A percentile compares a stretch with the other conserved stretches of the same genome.
phyloP scores from a whole-genome alignment of 148 eudicot species.

The Polygonum aviculare region DNA sequence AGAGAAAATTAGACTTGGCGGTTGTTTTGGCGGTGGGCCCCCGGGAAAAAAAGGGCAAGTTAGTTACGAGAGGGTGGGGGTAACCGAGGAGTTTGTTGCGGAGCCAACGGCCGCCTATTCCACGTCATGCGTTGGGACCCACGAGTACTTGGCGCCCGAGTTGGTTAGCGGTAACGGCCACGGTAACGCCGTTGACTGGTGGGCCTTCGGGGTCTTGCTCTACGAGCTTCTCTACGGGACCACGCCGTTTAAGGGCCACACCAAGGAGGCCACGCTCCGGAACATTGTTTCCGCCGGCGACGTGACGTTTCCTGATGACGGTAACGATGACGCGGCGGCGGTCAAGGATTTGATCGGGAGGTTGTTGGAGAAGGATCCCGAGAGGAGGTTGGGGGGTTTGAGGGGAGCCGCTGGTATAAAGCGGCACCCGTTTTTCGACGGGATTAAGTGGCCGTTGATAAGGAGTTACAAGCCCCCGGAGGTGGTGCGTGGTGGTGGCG shows the following conservation, averaged over 20 bases:
- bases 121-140: slow-evolving; percentile 74
- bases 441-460: slow-evolving; percentile 70
- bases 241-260: slow-evolving; percentile 73
- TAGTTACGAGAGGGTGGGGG: slow-evolving; percentile 15
- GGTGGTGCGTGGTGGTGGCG: slow-evolving; percentile 31
- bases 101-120: slow-evolving; percentile 71
- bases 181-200: slow-evolving; percentile 89
- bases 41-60: slow-evolving; percentile 7
- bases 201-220: slow-evolving; percentile 71
- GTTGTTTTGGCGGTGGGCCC: slow-evolving; percentile 8
- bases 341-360: slow-evolving; percentile 50
- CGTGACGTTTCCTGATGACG: slow-evolving; percentile 14
- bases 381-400: slow-evolving; percentile 45
- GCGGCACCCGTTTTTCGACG: slow-evolving; percentile 60
- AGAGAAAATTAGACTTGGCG: not conserved
- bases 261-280: slow-evolving; percentile 55
- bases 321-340: slow-evolving; percentile 32
- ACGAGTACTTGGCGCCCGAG: slow-evolving; percentile 87
- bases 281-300: slow-evolving; percentile 49
- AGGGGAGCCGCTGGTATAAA: slow-evolving; percentile 78
- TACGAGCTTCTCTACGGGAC: slow-evolving; percentile 55
- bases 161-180: slow-evolving; percentile 55
- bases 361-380: slow-evolving; percentile 53
- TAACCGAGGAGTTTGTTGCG: slow-evolving; percentile 29
- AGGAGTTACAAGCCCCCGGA: slow-evolving; percentile 65